Base-by-base conservation (phyloP, 139 green algal genomes). In the Coelastrella sp. region DNA sequence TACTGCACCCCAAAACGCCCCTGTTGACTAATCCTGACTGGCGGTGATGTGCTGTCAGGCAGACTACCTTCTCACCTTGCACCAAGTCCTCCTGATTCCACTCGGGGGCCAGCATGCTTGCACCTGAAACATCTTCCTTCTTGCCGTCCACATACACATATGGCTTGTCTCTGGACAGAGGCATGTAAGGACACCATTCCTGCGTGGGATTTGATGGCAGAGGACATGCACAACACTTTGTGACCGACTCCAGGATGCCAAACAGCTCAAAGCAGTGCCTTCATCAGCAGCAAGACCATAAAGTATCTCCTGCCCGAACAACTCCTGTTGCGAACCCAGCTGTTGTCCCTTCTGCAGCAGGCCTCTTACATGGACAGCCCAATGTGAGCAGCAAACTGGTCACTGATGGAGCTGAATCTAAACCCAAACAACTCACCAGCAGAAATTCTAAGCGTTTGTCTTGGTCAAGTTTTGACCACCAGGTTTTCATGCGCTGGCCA, bases 101-200 rank as follows among this genome's bases (percentile, higher is more conserved):
- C 23, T 88, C 64, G 47, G 65, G 83, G 3, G 17, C 54, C 23
- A 79, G 16, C 65, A 88, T 61, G 5, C 64, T 7, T n/a, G 65
- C 83, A 4, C 32, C 83, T 14, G n/a, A 64, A 14, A 88, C 3
- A 64, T 88, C 65, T 11, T 80, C 83, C 32, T 47, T 78, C 23
- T 79, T 79, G 47, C 83, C 65, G 13, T 88, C 68, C 4, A 88
- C 83, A 88, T 47, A 58, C 10, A 65, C 5, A 65, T 88, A 88
- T 22, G 61, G 83, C 23, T 88, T 88, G 65, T 65, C 65, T 7
- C 6, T 47, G 4, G 83, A 23, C 16, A 80, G 47, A 11, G 83
- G 65, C 83, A 88, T 88, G 65, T 88, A 88, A 17, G 83, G 83
- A 22, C 83, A 80, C 83, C 83, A 88, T 6, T 88, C 83, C 83